Evolutionary conservation across 169 alveolate genomes (phyloP).

Genomic region (Babesia sp.): DNA sequence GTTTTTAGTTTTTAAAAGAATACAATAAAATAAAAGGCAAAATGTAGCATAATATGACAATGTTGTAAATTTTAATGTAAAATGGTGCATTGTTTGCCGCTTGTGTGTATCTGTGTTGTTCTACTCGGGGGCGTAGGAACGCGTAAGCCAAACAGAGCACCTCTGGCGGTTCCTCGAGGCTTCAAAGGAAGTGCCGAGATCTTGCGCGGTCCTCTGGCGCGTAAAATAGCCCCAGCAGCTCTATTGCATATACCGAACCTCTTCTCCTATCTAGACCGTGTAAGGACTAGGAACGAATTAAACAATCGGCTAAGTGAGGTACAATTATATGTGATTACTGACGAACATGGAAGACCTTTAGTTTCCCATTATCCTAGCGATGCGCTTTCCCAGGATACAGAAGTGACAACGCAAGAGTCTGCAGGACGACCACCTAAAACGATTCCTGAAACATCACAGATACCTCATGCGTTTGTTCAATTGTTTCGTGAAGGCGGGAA

Average conservation of each 20-base stretch:
- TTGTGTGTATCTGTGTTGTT: not conserved
- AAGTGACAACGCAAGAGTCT: not conserved
- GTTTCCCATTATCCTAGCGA: slow-evolving; percentile 33
- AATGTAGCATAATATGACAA: too few species aligned
- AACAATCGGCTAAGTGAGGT: slow-evolving; percentile 2
- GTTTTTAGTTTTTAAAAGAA: too few species aligned
- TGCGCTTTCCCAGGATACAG: not conserved
- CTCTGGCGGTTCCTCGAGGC: too few species aligned
- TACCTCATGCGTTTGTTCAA: not conserved
- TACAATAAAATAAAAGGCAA: too few species aligned
- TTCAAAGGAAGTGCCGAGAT: too few species aligned
- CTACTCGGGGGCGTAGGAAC: not conserved
- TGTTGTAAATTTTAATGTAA: not conserved
- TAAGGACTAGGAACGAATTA: not conserved
- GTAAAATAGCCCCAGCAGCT: not conserved
- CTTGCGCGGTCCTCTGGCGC: too few species aligned
- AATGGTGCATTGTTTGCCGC: not conserved
- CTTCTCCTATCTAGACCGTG: not conserved
- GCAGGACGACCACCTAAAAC: not conserved
- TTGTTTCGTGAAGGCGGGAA: not conserved
- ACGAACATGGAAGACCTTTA: slow-evolving; percentile 20
- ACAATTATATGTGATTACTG: slow-evolving; percentile 8
- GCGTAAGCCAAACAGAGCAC: not conserved
- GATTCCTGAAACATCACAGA: not conserved
- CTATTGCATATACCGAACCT: not conserved